Conservation (phyloP, 805 yeast genomes). For the Pichia kluyveri region DNA sequence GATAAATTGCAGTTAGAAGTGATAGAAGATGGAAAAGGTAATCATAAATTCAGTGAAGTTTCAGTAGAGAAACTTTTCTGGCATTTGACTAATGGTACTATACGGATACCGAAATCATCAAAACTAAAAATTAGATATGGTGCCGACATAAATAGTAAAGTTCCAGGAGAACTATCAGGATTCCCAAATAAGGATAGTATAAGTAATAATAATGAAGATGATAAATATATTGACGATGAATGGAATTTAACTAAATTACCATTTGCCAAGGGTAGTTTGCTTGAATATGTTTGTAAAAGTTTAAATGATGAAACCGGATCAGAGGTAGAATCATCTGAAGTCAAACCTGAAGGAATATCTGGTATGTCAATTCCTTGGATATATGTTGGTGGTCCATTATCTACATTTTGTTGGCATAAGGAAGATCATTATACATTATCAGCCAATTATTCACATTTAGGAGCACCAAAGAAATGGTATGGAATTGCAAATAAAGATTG, state of each 20-base stretch:
- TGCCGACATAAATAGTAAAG: constrained; percentile 68
- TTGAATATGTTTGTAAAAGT: constrained; percentile 38
- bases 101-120: constrained; percentile 19
- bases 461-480: constrained; percentile 89
- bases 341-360: constrained; percentile 40
- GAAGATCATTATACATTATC: constrained; percentile 91
- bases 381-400: constrained; percentile 79
- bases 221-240: constrained; percentile 46
- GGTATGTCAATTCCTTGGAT: constrained; percentile 97
- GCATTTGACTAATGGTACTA: constrained; percentile 27
- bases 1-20: constrained; percentile 6
- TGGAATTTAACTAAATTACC: constrained; percentile 75
- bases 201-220: constrained; percentile 10
- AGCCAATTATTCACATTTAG: constrained; percentile 86
- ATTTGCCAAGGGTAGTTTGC: constrained; percentile 56
- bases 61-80: constrained; percentile 60
- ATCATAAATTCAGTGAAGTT: constrained; percentile 30
- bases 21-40: constrained; percentile 11
- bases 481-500: constrained; percentile 71
- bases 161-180: constrained; percentile 62
- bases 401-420: constrained; percentile 95
- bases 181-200: constrained; percentile 43
- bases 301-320: neutral
- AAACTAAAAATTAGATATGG: constrained; percentile 67
- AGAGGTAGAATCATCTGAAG: constrained; percentile 18